A percentile compares a stretch with the other conserved stretches of the same genome.
phyloP scores from a whole-genome alignment of 2,329 filamentous ascomycete species.

The Fusarium denticulatum region DNA sequence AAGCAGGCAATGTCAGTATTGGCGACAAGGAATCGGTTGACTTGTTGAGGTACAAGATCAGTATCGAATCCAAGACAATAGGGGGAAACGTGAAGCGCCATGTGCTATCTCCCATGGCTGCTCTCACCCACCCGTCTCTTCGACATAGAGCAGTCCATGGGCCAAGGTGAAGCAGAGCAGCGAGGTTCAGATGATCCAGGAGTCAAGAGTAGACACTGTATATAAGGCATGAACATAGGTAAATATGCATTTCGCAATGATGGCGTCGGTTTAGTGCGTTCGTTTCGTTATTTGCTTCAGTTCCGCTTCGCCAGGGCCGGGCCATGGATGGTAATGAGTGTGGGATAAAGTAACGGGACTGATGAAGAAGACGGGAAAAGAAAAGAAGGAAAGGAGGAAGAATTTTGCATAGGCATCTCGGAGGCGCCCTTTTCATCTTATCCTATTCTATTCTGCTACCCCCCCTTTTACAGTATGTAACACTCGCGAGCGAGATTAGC shows the following conservation, averaged over 20 bases:
- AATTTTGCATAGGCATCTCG: slow-evolving; percentile 42
- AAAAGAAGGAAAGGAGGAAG: not conserved
- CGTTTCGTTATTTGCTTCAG: slow-evolving; percentile 28
- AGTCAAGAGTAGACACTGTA: slow-evolving; percentile 29
- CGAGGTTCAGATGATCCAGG: not conserved
- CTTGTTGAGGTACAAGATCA: slow-evolving; percentile 58
- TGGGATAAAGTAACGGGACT: slow-evolving; percentile 21
- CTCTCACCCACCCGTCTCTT: not conserved
- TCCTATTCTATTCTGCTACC: slow-evolving; percentile 31
- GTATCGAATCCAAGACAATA: slow-evolving; percentile 47
- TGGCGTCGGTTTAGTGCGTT: slow-evolving; percentile 22
- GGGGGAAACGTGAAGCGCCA: slow-evolving; percentile 42
- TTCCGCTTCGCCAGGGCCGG: slow-evolving; percentile 15
- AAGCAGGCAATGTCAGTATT: slow-evolving; percentile 55
- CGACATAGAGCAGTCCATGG: not conserved
- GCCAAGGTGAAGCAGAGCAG: slow-evolving; percentile 18
- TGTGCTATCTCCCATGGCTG: not conserved
- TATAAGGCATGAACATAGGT: slow-evolving; percentile 36
- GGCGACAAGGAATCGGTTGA: slow-evolving; percentile 60
- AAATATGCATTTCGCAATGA: slow-evolving; percentile 30
- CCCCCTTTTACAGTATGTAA: slow-evolving; percentile 39
- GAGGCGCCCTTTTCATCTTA: slow-evolving; percentile 28
- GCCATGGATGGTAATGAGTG: slow-evolving; percentile 37
- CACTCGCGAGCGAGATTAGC: slow-evolving; percentile 45
- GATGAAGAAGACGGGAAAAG: slow-evolving; percentile 22